Evolutionary conservation across 2,329 filamentous ascomycete species (phyloP).

Genomic region (Cercospora berteroae): DNA sequence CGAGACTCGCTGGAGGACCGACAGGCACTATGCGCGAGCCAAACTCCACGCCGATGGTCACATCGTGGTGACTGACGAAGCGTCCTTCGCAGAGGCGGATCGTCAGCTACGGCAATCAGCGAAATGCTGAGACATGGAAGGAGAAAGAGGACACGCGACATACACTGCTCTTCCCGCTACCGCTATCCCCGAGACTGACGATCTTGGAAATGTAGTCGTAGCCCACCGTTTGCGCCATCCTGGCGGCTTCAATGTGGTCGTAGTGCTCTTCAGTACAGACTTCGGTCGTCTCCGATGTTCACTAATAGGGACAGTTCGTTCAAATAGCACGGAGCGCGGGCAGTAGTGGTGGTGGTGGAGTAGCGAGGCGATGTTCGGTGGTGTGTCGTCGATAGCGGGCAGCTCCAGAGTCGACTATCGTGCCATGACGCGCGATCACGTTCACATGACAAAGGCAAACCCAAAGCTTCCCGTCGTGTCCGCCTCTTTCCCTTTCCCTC

Average conservation of each 20-base stretch:
- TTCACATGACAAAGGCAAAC: background rate
- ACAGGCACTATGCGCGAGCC: slow-evolving; percentile 90
- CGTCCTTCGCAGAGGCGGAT: slow-evolving; percentile 95
- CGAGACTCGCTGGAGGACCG: slow-evolving; percentile 71
- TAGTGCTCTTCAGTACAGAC: background rate
- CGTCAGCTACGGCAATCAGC: slow-evolving; percentile 60
- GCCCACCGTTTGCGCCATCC: slow-evolving; percentile 51
- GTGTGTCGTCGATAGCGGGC: background rate
- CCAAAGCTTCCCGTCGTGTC: background rate
- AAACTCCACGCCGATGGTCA: slow-evolving; percentile 96
- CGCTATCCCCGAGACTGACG: slow-evolving; percentile 94
- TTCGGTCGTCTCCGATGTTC: background rate
- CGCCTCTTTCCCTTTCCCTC: background rate
- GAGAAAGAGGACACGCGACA: slow-evolving; percentile 26
- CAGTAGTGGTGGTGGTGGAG: background rate
- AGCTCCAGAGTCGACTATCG: background rate
- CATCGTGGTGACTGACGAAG: slow-evolving; percentile 89
- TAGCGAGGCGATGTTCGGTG: background rate
- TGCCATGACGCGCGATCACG: slow-evolving; percentile 3
- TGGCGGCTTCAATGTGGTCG: background rate
- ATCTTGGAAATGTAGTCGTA: slow-evolving; percentile 99
- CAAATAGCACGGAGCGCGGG: background rate
- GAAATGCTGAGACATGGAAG: slow-evolving; percentile 23
- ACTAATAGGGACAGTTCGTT: background rate
- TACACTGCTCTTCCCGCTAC: slow-evolving; percentile 85